Conservation (phyloP, 2,329 filamentous ascomycete species). For the Drechslerella stenobrocha region DNA sequence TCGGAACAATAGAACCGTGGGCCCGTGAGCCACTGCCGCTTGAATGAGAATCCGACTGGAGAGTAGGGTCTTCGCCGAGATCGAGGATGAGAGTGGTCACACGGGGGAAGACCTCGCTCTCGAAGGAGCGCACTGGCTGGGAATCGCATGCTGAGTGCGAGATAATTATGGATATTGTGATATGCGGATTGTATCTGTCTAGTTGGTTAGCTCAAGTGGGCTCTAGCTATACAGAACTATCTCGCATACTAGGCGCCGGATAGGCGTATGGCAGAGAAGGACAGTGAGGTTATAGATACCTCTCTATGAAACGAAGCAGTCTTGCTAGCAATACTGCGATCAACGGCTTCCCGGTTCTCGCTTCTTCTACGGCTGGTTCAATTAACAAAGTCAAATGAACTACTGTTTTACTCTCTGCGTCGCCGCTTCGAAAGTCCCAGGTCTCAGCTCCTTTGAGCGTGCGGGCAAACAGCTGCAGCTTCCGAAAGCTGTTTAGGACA, state of each 20-base stretch:
- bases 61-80: conserved; percentile 36
- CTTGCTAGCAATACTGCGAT: conserved; percentile 50
- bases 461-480: conserved; percentile 46
- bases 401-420: conserved; percentile 50
- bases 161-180: conserved; percentile 50
- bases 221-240: no score
- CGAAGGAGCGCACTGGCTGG: conserved; percentile 51
- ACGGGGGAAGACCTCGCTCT: conserved; percentile 47
- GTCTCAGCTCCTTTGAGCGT: conserved; percentile 49
- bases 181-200: conserved; percentile 49
- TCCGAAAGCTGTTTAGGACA: conserved; percentile 49
- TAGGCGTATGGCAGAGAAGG: no score
- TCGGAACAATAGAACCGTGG: conserved; percentile 47
- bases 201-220: conserved; percentile 14
- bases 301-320: conserved; percentile 48
- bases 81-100: conserved; percentile 50
- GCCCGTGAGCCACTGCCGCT: conserved; percentile 33
- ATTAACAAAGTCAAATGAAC: conserved; percentile 49
- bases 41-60: background rate
- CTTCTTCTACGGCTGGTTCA: conserved; percentile 49
- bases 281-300: no score
- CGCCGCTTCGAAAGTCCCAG: conserved; percentile 49
- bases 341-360: conserved; percentile 35
- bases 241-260: no score
- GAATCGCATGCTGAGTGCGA: conserved; percentile 50